Base-by-base conservation (phyloP, 1,284 basidiomycete genomes). In the Ceratobasidium sp. region DNA sequence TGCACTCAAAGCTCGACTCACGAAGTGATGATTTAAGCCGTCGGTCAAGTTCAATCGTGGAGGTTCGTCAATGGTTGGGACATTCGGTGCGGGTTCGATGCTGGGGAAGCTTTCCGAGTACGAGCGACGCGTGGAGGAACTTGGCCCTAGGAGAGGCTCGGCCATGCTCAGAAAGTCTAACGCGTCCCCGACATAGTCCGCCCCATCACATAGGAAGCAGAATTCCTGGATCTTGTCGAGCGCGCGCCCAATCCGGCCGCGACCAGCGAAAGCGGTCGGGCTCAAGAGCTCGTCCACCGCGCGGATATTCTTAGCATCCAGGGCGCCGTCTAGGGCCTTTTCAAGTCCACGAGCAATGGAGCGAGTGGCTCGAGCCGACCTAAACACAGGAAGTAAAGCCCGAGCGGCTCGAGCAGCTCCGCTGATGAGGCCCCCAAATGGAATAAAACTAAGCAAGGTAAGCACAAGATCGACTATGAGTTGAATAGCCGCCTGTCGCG, bases 191-290 rank as follows among this genome's bases (percentile, higher is more conserved):
- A 44, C 24, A 27, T 27, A 69, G 11, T 57, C 53, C 15, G 53
- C 33, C 22, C 41, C 54, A 27, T 57, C 66, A 17, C 66, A 69
- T n/a, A 22, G 24, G 31, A 69, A 57, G 27, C 22, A 53, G 6
- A 31, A 41, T 22, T 69, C 66, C 44, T 69, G 66, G 19, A 69
- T 69, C 7, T 53, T 51, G 31, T 69, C 66, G n/a, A 69, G 33
- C 36, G 66, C 66, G 6, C 48, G 45, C 8, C 66, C 66, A 31
- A 69, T 69, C 36, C 27, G 33, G 9, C 66, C 66, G 17, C 66
- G 66, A 53, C 66, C 66, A 17, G 33, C 24, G 15, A 69, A 22
- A n/a, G 66, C 66, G 41, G 54, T 69, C 27, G 51, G 51, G 53
- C 66, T 69, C 36, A 69, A 41, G 4, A 69, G 51, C 17, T 69